phyloP scores from a whole-genome alignment of 306 rosid genomes.

The Comarum palustre region DNA sequence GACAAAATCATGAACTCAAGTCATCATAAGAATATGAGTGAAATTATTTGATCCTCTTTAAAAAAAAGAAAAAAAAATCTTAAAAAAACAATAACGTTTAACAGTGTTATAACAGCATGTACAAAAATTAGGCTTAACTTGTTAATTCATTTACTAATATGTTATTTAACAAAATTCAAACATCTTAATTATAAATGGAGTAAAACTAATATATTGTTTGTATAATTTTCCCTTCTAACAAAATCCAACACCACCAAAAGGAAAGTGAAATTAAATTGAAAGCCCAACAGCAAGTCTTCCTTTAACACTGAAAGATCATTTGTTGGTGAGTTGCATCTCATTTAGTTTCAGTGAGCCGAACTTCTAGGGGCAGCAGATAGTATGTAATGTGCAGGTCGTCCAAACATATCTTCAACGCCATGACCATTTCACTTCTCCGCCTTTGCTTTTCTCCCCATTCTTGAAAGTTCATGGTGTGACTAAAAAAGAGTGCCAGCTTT shows the following conservation, averaged over 20 bases:
- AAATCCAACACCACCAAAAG: not conserved
- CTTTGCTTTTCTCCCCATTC: conserved; percentile 60
- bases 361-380: conserved; percentile 67
- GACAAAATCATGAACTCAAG: no score
- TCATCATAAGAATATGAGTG: no score
- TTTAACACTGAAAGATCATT: conserved; percentile 22
- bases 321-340: conserved; percentile 24
- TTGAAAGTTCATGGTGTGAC: conserved; percentile 88
- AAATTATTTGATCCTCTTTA: no score
- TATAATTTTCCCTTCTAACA: no score
- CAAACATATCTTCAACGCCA: conserved; percentile 69
- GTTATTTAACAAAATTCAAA: no score
- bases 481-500: conserved; percentile 50
- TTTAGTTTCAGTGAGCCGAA: conserved; percentile 51
- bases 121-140: no score
- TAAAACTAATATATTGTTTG: no score
- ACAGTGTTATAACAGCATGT: no score
- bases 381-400: conserved; percentile 73
- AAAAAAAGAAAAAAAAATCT: no score
- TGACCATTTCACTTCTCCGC: conserved; percentile 59
- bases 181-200: no score
- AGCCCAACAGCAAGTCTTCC: not conserved
- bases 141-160: no score
- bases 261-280: not conserved
- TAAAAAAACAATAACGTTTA: no score